A percentile compares a stretch with the other conserved stretches of the same genome.
phyloP scores from a whole-genome alignment of 2,329 filamentous ascomycete species.

The Phyllosticta ampelicida region DNA sequence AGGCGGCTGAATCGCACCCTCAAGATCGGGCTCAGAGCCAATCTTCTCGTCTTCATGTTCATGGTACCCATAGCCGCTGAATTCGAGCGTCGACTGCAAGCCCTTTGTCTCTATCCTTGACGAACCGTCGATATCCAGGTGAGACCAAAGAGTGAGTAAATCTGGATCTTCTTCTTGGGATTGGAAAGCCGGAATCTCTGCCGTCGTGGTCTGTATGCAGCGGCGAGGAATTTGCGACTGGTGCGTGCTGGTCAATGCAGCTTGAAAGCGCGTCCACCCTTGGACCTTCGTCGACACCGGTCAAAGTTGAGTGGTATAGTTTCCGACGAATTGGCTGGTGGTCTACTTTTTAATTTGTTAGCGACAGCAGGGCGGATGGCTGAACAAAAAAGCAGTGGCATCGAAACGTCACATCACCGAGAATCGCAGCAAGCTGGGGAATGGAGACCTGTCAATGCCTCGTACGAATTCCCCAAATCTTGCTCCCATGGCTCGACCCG shows the following conservation, averaged over 20 bases:
- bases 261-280: background rate
- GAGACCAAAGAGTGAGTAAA: background rate
- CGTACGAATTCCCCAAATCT: background rate
- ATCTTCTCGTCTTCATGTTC: background rate
- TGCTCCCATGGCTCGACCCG: background rate
- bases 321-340: background rate
- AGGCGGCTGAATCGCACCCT: background rate
- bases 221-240: background rate
- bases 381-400: background rate
- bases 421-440: background rate
- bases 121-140: background rate
- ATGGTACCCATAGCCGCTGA: background rate
- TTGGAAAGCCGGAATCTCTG: background rate
- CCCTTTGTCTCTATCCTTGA: background rate
- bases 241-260: background rate
- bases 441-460: background rate
- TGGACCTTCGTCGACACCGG: background rate
- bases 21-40: background rate
- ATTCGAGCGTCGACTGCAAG: background rate
- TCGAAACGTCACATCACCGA: background rate
- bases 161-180: background rate
- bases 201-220: background rate
- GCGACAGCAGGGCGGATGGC: background rate
- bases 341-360: background rate
- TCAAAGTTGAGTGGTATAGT: background rate